Evolutionary conservation across 2,329 filamentous ascomycete genomes (phyloP), one percentile per base, ranked within the genome.

Genomic region (Xylaria sp.): DNA sequence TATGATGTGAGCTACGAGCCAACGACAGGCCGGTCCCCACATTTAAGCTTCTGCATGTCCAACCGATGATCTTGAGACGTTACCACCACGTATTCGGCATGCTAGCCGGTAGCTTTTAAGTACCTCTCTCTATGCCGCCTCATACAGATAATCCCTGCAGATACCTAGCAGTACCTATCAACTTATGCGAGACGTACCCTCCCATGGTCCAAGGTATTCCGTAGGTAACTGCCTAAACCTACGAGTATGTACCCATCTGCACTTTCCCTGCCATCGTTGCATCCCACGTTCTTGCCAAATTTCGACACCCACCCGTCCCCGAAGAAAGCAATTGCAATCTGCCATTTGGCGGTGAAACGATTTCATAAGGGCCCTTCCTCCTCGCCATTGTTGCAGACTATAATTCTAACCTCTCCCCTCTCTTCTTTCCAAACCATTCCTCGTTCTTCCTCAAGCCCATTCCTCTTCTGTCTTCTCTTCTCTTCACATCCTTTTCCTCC

Each of bases 261-360:
- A 30, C 37, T 42, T 42, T 10, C 37, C 42, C 13, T 46, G 42
- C 10, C 5, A 46, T 46, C 13, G 11, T 46, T 18, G 50, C 35
- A 59, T 59, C 58, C 57, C 60, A 60, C 59, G 54, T 61, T 57
- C 48, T 48, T 37, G 48, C 55, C 37, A 44, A 42, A 9, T n/a
- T 55, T 56, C 30, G 39, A 57, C 52, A 35, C 49, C 56, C 56
- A 56, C 58, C 57, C 34, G 58, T 57, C 42, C 56, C 55, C 37
- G 34, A 46, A 42, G 37, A 5, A 42, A 42, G 37, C 37, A 10
- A 7, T 42, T 42, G 37, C 37, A 42, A 65, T 66, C 65, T 66
- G 63, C 63, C 66, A 67, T 67, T 64, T 64, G 63, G 68, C 67
- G 67, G 68, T 70, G 66, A 69, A 70, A 61, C 63, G 60, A 46